A percentile compares a stretch with the other conserved stretches of the same genome.
Conservation (phyloP, 2,329 filamentous ascomycete genomes). For the Grosmannia clavigera region DNA sequence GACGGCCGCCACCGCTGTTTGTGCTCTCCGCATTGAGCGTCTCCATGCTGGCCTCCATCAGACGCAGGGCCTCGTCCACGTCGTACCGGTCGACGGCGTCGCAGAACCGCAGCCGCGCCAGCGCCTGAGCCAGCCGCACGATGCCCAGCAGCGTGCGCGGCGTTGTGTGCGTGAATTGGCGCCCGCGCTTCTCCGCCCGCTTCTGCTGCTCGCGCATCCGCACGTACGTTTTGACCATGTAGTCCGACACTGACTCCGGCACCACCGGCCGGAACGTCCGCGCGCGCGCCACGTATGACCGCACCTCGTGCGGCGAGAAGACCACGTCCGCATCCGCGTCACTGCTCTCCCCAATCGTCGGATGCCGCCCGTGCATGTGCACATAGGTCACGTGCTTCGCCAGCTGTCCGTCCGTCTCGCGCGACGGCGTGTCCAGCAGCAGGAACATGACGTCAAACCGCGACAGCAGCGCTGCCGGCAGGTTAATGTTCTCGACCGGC, state of each 20-base stretch:
- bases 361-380: slow-evolving; percentile 92
- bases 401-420: slow-evolving; percentile 83
- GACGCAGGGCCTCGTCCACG: slow-evolving; percentile 84
- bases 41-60: slow-evolving; percentile 89
- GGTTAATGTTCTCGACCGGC: slow-evolving; percentile 97
- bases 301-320: slow-evolving; percentile 85
- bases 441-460: slow-evolving; percentile 97
- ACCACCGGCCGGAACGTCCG: slow-evolving; percentile 80
- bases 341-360: slow-evolving; percentile 29
- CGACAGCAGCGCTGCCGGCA: slow-evolving; percentile 90
- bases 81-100: slow-evolving; percentile 78
- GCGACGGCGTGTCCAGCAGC: slow-evolving; percentile 84
- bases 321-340: slow-evolving; percentile 43
- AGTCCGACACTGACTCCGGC: slow-evolving; percentile 76
- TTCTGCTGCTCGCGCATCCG: slow-evolving; percentile 87
- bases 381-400: slow-evolving; percentile 93
- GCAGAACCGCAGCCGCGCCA: slow-evolving; percentile 83
- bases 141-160: slow-evolving; percentile 88
- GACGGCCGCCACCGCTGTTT: slow-evolving; percentile 29
- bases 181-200: slow-evolving; percentile 78
- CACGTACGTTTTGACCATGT: slow-evolving; percentile 95
- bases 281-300: slow-evolving; percentile 89
- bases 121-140: slow-evolving; percentile 82
- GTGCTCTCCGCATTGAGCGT: slow-evolving; percentile 69
- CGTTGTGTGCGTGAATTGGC: slow-evolving; percentile 88